These are phyloP conservation scores for Dimocarpus longan DNA, from an alignment of 345 rosid species.

Conservation along the genomic window DNA sequence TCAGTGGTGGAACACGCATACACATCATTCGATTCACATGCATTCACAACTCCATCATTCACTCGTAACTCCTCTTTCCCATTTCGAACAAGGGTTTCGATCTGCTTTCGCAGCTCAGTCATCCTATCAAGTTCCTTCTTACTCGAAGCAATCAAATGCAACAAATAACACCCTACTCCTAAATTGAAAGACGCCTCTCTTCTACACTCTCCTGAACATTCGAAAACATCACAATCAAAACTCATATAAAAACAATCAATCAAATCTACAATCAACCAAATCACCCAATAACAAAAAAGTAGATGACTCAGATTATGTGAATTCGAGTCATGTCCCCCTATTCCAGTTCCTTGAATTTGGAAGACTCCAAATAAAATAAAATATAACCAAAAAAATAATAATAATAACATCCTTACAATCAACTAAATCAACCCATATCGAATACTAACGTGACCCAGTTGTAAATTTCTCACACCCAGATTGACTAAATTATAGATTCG, in stretches of 20 bases:
- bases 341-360: too few relatives aligned
- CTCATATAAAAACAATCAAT: neutral
- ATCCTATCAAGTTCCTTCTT: conserved; percentile 62
- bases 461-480: too few relatives aligned
- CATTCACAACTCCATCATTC: conserved; percentile 23
- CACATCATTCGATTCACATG: conserved; percentile 23
- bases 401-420: too few relatives aligned
- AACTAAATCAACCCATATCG: too few relatives aligned
- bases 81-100: conserved; percentile 50
- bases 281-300: neutral
- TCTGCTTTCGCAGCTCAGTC: conserved; percentile 47
- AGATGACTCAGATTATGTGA: neutral
- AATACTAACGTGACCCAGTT: too few relatives aligned
- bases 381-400: too few relatives aligned
- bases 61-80: conserved; percentile 33
- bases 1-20: conserved; percentile 30
- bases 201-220: conserved; percentile 31
- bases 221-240: neutral
- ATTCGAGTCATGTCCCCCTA: too few relatives aligned
- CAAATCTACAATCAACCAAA: neutral
- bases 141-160: conserved; percentile 52
- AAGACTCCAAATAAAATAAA: too few relatives aligned
- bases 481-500: too few relatives aligned
- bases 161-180: conserved; percentile 56
- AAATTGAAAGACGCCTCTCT: conserved; percentile 43